Base-by-base conservation (phyloP, 306 rosid species). In the Benincasa hispida region DNA sequence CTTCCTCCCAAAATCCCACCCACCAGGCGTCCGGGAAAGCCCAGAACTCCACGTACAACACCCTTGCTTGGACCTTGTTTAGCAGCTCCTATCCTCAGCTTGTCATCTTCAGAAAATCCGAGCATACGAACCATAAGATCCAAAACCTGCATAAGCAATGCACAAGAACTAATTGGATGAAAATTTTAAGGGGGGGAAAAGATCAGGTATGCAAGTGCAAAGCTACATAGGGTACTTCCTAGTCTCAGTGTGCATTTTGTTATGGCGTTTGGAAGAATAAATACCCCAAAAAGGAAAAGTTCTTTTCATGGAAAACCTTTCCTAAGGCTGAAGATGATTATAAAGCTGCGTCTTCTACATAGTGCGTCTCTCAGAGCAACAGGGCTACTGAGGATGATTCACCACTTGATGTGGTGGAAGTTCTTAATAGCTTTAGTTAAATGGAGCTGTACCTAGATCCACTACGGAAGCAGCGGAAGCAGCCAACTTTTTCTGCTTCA, bases 121-220 rank as follows among this genome's bases (percentile, higher is more conserved):
- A 94, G 90, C 98, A 94, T 89, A 73, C 97, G 96, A 78, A 89
- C 97, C 98, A 94, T 91, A 68, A 94, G 90, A 82, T 91, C 98
- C 87, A 94, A 86, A 78, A 94, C 98, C 98, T 94, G 79, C 59
- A 51, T 11, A 45, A 4, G 62, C 84, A 56, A 25, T 28, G 28
- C 74, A 61, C 70, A 65, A 78, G 50, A 81, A 76, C 81, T 37
- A 35, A 70, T 15, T 25, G 21, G 34, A 21, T 6, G 15, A 25
- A 45, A 47, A 45, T 6, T 70, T 42, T 47, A 19, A 55, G 22
- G 58, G 76, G 22, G 76, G 58, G 24, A 70, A 15, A 27, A 8
- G 55, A 72, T 41, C 18, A 8, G 24, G 6, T 70, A 24, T 11
- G 10, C 4, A 18, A 17, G 21, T 54, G 13, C 42, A 22, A 45